Evolutionary conservation across 73 alveolate species (phyloP).

Genomic region (Uronychia binucleata): DNA sequence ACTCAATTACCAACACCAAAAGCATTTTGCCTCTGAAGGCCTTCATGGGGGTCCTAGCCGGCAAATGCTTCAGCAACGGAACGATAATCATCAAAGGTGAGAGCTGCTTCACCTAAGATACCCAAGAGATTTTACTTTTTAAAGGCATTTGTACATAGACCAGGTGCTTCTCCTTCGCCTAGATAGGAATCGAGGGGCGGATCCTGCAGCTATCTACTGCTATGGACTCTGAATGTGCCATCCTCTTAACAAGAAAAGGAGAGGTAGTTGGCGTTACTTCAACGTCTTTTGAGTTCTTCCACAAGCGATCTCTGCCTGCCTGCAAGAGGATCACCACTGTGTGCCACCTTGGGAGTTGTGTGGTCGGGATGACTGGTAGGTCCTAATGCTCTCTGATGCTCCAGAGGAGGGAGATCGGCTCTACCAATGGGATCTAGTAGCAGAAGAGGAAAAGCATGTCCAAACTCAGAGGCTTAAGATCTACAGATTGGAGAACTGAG

Average conservation of each 20-base stretch:
- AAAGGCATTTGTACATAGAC: not conserved
- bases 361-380: not conserved
- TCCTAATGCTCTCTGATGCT: not conserved
- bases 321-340: not conserved
- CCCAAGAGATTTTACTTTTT: not conserved
- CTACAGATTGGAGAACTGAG: too few relatives aligned
- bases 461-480: too few relatives aligned
- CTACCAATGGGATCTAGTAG: not conserved
- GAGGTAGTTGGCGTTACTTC: not conserved
- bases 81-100: not conserved
- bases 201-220: not conserved
- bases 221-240: not conserved
- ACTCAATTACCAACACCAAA: not conserved
- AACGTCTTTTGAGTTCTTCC: not conserved
- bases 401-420: not conserved
- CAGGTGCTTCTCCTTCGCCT: not conserved
- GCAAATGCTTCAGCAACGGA: not conserved
- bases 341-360: not conserved
- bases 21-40: not conserved
- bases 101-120: not conserved
- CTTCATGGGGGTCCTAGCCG: not conserved
- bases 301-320: not conserved
- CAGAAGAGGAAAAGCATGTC: too few relatives aligned
- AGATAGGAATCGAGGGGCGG: not conserved
- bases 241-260: not conserved